phyloP scores from a whole-genome alignment of 345 rosid genomes.

The Brassica carinata region DNA sequence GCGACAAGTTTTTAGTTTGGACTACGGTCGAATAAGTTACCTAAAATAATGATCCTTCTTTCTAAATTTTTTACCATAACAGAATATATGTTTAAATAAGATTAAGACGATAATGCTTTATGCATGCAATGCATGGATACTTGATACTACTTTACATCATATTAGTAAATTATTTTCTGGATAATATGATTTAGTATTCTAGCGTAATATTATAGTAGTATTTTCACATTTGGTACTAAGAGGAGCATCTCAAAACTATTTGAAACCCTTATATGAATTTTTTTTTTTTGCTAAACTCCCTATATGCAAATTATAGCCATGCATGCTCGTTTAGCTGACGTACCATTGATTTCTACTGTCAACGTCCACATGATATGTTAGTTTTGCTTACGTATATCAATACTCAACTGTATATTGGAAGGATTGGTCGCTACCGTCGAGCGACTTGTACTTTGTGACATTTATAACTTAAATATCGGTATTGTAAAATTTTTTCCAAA shows the following conservation, averaged over 20 bases:
- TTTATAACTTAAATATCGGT: not conserved
- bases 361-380: constrained; percentile 17
- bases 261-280: too few relatives aligned
- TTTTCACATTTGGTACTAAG: constrained; percentile 14
- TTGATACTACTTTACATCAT: not conserved
- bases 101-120: not conserved
- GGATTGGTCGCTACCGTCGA: constrained; percentile 14
- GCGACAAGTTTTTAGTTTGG: constrained; percentile 22
- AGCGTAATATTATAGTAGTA: not conserved
- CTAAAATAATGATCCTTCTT: not conserved
- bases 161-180: not conserved
- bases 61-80: not conserved
- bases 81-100: not conserved
- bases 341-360: constrained; percentile 16
- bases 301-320: not conserved
- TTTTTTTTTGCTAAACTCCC: too few relatives aligned
- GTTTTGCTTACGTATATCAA: constrained; percentile 5
- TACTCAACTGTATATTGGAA: not conserved
- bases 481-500: too few relatives aligned
- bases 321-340: constrained; percentile 16
- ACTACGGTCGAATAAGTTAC: not conserved
- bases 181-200: not conserved
- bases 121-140: not conserved
- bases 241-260: constrained; percentile 1
- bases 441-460: constrained; percentile 7